Evolutionary conservation across 78 protist species (phyloP), one percentile per base, ranked within the genome.

Genomic region (Protostelium mycophagum): DNA sequence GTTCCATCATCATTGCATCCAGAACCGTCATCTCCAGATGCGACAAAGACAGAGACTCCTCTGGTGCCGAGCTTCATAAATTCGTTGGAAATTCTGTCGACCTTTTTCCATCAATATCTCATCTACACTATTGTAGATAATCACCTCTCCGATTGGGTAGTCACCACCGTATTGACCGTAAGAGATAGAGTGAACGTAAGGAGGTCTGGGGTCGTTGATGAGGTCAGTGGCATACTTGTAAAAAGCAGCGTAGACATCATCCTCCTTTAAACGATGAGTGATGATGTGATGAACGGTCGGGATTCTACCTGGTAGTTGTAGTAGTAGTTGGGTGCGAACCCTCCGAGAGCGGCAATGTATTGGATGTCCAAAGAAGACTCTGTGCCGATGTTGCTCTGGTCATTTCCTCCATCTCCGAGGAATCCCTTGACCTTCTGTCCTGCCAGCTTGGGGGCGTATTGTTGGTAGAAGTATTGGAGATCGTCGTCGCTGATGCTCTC

Each of bases 351-450:
- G 16, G 73, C 5, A 16, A 51, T 51, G 73, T 51, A 51, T 85
- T 91, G 94, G 63, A 91, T 89, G 84, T 91, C 94, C 5, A 91
- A 38, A 23, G 94, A 89, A 83, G 94, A 88, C 37, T 91, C 94
- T 0, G 37, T 28, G 37, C 87, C 94, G 89, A 91, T 90, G 38
- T 88, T 63, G 1, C 89, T 29, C 34, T 83, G 90, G 25, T 37
- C 1, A 83, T 37, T 86, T 34, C 90, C 87, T 89, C 94, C 94
- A 51, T 88, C 90, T 31, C 63, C 89, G 37, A 88, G 28, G 16
- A 5, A 36, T 63, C 86, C 90, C 37, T 5, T 63, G 88, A 91
- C 89, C 16, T 86, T 34, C 38, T 89, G 88, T 29, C 89, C 89
- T 63, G 88, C 90, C 38, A 91, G 86, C 51, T 91, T 34, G 16